Conservation (phyloP, 2,329 filamentous ascomycete genomes). For the Aureobasidium sp. region DNA sequence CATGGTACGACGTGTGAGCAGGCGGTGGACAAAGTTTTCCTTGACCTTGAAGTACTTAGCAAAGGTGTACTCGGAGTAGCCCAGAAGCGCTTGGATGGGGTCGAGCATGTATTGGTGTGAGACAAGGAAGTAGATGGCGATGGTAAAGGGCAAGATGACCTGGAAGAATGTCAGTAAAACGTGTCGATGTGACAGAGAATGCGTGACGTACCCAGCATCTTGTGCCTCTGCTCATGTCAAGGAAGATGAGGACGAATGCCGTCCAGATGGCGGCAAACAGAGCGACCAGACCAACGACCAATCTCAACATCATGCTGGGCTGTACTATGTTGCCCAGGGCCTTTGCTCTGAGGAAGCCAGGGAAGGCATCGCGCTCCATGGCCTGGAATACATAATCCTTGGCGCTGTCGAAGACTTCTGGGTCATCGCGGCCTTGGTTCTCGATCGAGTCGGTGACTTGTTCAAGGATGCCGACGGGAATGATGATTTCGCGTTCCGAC, state of each 20-base stretch:
- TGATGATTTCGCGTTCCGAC: conserved; percentile 91
- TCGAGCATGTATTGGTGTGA: conserved; percentile 96
- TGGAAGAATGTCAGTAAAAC: conserved; percentile 23
- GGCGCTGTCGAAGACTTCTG: conserved; percentile 91
- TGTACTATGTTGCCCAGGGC: conserved; percentile 93
- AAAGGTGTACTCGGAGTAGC: conserved; percentile 92
- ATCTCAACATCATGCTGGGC: conserved; percentile 72
- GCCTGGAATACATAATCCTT: conserved; percentile 99
- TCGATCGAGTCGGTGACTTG: conserved; percentile 85
- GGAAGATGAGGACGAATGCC: conserved; percentile 85
- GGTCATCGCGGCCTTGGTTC: conserved; percentile 83
- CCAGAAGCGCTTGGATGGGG: conserved; percentile 78
- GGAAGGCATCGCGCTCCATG: conserved; percentile 99
- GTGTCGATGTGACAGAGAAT: not conserved
- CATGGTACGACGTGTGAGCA: conserved; percentile 72
- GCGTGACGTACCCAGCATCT: conserved; percentile 67
- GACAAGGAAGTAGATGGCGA: conserved; percentile 79
- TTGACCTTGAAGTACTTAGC: conserved; percentile 82
- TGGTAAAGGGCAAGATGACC: conserved; percentile 80
- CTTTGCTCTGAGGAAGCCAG: conserved; percentile 89
- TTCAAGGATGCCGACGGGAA: conserved; percentile 77
- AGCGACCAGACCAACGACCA: conserved; percentile 74
- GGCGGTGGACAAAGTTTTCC: conserved; percentile 81
- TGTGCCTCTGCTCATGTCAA: conserved; percentile 63
- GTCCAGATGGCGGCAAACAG: conserved; percentile 94